Conservation (phyloP, 345 rosid genomes). For the Pistacia vera region DNA sequence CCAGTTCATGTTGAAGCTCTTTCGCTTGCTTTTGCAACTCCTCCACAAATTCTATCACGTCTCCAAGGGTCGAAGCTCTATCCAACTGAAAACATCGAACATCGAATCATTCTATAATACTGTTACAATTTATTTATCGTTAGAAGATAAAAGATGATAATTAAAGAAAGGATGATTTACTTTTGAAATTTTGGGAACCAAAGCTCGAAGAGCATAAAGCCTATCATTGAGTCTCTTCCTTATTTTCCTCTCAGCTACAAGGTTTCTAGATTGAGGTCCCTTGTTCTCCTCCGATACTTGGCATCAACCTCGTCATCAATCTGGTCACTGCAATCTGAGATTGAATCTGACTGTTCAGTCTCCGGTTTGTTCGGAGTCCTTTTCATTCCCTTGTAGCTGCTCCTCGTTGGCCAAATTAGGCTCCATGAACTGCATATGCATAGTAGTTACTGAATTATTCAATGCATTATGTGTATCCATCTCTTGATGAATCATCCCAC, state of each 20-base stretch:
- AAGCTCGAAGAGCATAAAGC: constrained; percentile 72
- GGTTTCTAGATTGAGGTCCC: constrained; percentile 72
- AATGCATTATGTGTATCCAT: constrained; percentile 34
- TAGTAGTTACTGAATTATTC: constrained; percentile 10
- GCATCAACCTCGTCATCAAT: constrained; percentile 69
- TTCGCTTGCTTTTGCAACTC: constrained; percentile 75
- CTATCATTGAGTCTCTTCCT: constrained; percentile 93
- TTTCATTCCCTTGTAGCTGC: constrained; percentile 30
- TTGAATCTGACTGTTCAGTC: constrained; percentile 58
- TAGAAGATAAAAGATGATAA: neutral
- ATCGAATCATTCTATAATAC: neutral
- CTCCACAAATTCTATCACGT: constrained; percentile 85
- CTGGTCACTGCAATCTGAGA: constrained; percentile 80
- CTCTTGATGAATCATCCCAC: constrained; percentile 31
- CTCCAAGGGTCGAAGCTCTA: constrained; percentile 88
- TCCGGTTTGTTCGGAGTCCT: constrained; percentile 30
- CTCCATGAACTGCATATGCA: constrained; percentile 41
- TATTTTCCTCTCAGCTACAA: constrained; percentile 84
- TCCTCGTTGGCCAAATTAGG: constrained; percentile 34
- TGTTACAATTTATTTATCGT: neutral
- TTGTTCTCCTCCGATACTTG: constrained; percentile 43
- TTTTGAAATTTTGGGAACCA: constrained; percentile 87
- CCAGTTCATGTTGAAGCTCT: constrained; percentile 88
- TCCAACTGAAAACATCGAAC: constrained; percentile 53
- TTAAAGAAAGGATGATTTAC: constrained; percentile 25